Conservation (phyloP, 345 rosid species). For the Populus pruinosa region DNA sequence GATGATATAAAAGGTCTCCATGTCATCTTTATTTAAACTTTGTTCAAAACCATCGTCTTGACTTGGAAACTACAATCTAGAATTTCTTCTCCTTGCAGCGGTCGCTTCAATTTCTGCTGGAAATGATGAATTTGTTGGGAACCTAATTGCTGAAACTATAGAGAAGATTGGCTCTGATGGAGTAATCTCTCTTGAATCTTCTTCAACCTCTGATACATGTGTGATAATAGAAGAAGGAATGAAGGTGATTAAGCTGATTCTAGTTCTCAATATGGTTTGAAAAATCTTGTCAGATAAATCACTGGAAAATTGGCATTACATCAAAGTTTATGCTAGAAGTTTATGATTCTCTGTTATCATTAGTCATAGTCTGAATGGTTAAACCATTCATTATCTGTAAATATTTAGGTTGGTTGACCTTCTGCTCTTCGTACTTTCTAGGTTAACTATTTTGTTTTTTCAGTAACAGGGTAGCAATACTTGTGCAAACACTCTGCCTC, state of each 20-base stretch:
- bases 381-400: background rate
- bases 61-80: background rate
- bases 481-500: background rate
- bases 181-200: constrained; percentile 69
- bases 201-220: constrained; percentile 64
- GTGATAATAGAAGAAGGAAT: constrained; percentile 81
- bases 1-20: constrained; percentile 60
- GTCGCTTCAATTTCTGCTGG: constrained; percentile 93
- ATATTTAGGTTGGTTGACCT: constrained; percentile 2
- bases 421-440: background rate
- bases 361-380: background rate
- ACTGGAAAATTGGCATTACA: background rate
- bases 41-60: background rate
- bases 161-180: constrained; percentile 85
- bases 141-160: constrained; percentile 66
- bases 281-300: background rate
- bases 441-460: background rate
- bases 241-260: constrained; percentile 45
- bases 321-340: background rate
- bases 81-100: constrained; percentile 36
- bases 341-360: background rate
- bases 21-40: constrained; percentile 1
- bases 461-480: background rate
- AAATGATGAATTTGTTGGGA: constrained; percentile 69
- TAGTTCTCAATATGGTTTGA: constrained; percentile 7